A percentile compares a stretch with the other conserved stretches of the same genome.
phyloP scores from a whole-genome alignment of 1,284 basidiomycete genomes.

The Ganoderma sinense region DNA sequence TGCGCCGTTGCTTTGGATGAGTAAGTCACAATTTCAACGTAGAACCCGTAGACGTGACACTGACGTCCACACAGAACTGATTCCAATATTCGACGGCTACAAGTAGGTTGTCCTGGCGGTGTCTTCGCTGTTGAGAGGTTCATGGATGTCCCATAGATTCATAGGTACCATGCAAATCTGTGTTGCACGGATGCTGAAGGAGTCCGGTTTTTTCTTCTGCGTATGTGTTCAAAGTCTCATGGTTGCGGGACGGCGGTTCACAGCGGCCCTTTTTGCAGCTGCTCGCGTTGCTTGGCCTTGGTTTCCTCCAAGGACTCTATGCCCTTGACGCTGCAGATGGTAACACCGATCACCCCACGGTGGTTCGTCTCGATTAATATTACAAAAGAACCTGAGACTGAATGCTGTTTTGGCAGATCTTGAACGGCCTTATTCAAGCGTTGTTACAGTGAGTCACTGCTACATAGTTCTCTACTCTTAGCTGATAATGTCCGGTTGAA shows the following conservation, averaged over 20 bases:
- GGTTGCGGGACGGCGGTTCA: constrained; percentile 1
- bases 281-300: constrained; percentile 81
- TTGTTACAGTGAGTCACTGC: constrained; percentile 69
- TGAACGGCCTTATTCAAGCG: constrained; percentile 84
- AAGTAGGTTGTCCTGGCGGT: constrained; percentile 57
- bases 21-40: constrained; percentile 32
- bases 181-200: constrained; percentile 88
- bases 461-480: background rate
- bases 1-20: constrained; percentile 84
- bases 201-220: constrained; percentile 93
- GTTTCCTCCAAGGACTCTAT: constrained; percentile 88
- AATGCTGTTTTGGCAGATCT: constrained; percentile 50
- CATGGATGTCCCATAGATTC: constrained; percentile 52
- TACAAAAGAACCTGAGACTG: background rate
- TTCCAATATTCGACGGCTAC: constrained; percentile 84
- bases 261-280: constrained; percentile 50
- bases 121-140: background rate
- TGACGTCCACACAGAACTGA: constrained; percentile 59
- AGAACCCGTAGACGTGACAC: background rate
- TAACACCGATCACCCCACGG: constrained; percentile 59
- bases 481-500: constrained; percentile 36
- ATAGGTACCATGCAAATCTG: constrained; percentile 90
- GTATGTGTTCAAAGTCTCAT: constrained; percentile 45
- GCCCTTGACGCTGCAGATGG: constrained; percentile 94
- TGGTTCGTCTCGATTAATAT: constrained; percentile 42